Base-by-base conservation (phyloP, 75 land plant genomes). In the Pinus albicaulis region DNA sequence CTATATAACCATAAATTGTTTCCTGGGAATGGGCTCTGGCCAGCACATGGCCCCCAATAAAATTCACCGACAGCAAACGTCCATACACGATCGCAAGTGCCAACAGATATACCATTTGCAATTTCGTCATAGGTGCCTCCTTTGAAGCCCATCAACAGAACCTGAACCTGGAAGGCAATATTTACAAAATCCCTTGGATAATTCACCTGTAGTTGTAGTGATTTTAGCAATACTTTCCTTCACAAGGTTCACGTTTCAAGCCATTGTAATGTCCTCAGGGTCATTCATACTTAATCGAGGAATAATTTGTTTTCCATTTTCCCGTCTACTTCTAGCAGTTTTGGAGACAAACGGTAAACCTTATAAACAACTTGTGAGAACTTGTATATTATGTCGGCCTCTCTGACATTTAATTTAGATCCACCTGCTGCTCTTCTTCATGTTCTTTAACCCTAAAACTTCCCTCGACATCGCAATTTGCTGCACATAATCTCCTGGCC, bases 1-100 rank as follows among this genome's bases (percentile, higher is more conserved):
- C 89, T 93, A 96, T 38, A 91, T 87, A 56, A 86, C 41, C 16
- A 83, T 92, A 56, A 95, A 86, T 82, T 95, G 98, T 71, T 95
- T 95, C 55, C 93, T 71, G 6, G 92, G 88, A 59, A 91, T 69
- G n/a, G 38, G 83, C 81, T 44, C 71, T 28, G 0, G 96, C 85
- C 70, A 95, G 59, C 13, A 95, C 80, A 59, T 87, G 75, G 19
- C 98, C 95, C n/a, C 90, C 83, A 23, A 86, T 74, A 59, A 95
- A 93, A 5, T 96, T 93, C 57, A 95, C 92, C 98, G 96, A 95
- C 44, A 91, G 24, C 31, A 82, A 57, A 55, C 78, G 81, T 26
- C 98, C 98, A 72, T 85, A 95, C 55, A 87, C 84, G 55, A 80
- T 66, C 3, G 91, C 76, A 36, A 95, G 85, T n/a, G 89, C 88